A percentile compares a stretch with the other conserved stretches of the same genome.
Conservation (phyloP, 768 basidiomycete genomes). For the Mrakia hoshinonis region DNA sequence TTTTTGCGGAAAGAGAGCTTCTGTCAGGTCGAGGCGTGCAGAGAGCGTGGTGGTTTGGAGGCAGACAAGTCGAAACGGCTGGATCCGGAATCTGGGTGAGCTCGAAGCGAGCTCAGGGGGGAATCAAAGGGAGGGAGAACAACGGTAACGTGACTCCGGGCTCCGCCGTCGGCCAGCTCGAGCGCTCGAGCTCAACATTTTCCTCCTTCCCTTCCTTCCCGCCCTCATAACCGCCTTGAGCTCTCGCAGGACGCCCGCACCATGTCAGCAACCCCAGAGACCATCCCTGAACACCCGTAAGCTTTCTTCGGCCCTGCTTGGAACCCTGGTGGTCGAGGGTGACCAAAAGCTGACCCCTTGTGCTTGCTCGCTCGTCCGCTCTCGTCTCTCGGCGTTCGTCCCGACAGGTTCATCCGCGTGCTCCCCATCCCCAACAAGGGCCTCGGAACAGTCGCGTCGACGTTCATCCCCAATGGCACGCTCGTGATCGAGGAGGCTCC, state of each 20-base stretch:
- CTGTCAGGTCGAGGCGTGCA: not conserved
- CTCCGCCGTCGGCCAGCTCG: not conserved
- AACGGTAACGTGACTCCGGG: not conserved
- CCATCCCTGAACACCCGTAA: conserved; percentile 14
- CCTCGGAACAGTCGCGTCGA: conserved; percentile 17
- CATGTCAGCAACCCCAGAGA: not conserved
- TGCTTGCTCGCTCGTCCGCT: not conserved
- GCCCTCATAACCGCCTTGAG: not conserved
- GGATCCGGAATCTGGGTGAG: not conserved
- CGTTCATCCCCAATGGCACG: conserved; percentile 17
- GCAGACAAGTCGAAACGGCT: too few species aligned
- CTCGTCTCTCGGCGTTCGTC: too few species aligned
- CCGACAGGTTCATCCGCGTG: conserved; percentile 19
- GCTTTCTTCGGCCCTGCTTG: too few species aligned
- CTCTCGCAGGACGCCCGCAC: not conserved
- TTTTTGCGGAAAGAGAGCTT: not conserved
- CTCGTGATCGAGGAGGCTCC: conserved; percentile 28
- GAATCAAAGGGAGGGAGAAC: not conserved
- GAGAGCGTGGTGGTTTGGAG: not conserved
- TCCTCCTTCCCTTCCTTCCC: not conserved
- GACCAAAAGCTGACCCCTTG: too few species aligned
- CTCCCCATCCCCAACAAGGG: conserved; percentile 23
- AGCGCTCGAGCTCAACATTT: not conserved
- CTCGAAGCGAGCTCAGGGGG: not conserved
- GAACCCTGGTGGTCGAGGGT: too few species aligned